Conservation (phyloP, 805 yeast genomes). For the Yamadazyma sp. region DNA sequence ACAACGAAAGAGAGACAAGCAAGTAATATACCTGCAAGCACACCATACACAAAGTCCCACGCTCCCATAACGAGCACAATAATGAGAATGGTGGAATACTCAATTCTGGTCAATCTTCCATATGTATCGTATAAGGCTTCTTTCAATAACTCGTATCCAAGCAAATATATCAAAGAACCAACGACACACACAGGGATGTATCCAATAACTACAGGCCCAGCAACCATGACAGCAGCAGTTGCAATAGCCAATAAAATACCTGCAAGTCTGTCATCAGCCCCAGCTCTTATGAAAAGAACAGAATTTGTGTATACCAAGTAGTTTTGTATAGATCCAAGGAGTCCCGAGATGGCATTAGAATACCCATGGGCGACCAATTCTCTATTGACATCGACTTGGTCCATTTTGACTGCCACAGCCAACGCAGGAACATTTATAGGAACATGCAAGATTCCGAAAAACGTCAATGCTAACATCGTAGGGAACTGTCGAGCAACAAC, state of each 20-base stretch:
- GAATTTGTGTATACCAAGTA: slow-evolving; percentile 94
- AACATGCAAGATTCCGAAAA: slow-evolving; percentile 93
- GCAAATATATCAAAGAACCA: slow-evolving; percentile 83
- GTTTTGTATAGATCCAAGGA: slow-evolving; percentile 86
- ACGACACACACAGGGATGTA: slow-evolving; percentile 95
- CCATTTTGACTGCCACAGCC: slow-evolving; percentile 86
- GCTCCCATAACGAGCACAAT: slow-evolving; percentile 96
- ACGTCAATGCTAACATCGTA: slow-evolving; percentile 92
- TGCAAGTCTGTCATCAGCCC: slow-evolving; percentile 86
- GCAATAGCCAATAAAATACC: slow-evolving; percentile 87
- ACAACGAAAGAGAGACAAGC: slow-evolving; percentile 96
- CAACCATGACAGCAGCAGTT: slow-evolving; percentile 75
- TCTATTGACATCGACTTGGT: slow-evolving; percentile 83
- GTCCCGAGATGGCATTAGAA: slow-evolving; percentile 82
- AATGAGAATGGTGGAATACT: slow-evolving; percentile 77
- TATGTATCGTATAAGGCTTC: slow-evolving; percentile 86
- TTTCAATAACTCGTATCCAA: slow-evolving; percentile 86
- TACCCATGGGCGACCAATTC: slow-evolving; percentile 95
- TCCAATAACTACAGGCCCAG: slow-evolving; percentile 92
- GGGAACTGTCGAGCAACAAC: slow-evolving; percentile 71
- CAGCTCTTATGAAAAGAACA: slow-evolving; percentile 87
- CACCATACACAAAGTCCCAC: slow-evolving; percentile 92
- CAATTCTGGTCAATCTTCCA: slow-evolving; percentile 72
- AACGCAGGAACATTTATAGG: slow-evolving; percentile 98
- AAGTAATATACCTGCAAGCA: slow-evolving; percentile 81